phyloP scores from a whole-genome alignment of 805 yeast species.

The Sungouiella blattae region DNA sequence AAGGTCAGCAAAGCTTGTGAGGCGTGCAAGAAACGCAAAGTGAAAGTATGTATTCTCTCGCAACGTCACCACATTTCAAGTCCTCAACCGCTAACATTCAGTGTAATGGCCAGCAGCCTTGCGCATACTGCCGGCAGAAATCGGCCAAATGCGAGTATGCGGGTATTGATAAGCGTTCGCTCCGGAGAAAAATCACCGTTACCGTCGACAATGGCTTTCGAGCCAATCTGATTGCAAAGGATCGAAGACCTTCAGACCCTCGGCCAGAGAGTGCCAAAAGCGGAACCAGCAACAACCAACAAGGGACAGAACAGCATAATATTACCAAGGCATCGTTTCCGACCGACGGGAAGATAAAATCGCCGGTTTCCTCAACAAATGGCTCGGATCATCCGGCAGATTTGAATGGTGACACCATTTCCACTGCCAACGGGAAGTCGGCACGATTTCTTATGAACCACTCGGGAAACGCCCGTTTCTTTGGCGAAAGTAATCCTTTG shows the following conservation, averaged over 20 bases:
- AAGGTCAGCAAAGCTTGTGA: constrained; percentile 49
- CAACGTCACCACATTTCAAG: no score
- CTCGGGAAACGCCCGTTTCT: constrained; percentile 32
- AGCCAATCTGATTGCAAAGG: no score
- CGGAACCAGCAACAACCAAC: no score
- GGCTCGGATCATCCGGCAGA: no score
- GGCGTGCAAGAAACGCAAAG: constrained; percentile 41
- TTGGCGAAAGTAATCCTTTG: constrained; percentile 42
- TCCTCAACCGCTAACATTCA: constrained; percentile 2
- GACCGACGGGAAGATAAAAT: no score
- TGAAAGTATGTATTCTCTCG: constrained; percentile 14
- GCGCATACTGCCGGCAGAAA: constrained; percentile 29
- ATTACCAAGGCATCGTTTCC: no score
- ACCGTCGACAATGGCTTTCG: no score
- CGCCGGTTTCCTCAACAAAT: no score
- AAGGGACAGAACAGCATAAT: no score
- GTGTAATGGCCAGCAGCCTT: constrained; percentile 31
- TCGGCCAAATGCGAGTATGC: constrained; percentile 28
- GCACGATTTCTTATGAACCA: constrained; percentile 31
- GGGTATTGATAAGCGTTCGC: constrained; percentile 19
- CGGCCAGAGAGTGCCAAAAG: no score
- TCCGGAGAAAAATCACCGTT: constrained; percentile 9
- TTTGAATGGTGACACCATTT: no score
- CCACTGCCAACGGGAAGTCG: constrained; percentile 12
- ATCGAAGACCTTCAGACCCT: no score